Evolutionary conservation across 192 early-diverging fungal genomes (phyloP).

Genomic region (Obelidium mucronatum): DNA sequence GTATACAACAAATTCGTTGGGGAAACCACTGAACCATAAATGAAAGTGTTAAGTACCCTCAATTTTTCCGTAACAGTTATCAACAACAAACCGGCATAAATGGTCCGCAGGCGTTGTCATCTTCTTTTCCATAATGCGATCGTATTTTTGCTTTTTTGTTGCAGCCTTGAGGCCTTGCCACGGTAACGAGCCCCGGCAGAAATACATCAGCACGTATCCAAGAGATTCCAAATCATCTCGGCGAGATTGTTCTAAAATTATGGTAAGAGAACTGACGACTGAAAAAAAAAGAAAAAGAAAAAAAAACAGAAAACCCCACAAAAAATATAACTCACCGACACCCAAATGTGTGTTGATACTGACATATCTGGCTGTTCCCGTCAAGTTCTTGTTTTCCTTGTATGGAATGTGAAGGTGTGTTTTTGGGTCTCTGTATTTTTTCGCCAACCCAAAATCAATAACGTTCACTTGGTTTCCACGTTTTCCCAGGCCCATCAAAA

Average conservation of each 20-base stretch:
- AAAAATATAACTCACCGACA: conserved; percentile 49
- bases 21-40: conserved; percentile 57
- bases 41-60: neutral
- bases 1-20: conserved; percentile 69
- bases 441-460: conserved; percentile 72
- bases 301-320: too few species aligned
- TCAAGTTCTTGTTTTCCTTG: conserved; percentile 72
- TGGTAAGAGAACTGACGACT: neutral
- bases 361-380: conserved; percentile 69
- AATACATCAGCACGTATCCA: conserved; percentile 73
- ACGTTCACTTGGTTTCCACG: conserved; percentile 72
- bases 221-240: conserved; percentile 71
- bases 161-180: conserved; percentile 73
- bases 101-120: conserved; percentile 72
- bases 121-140: conserved; percentile 76
- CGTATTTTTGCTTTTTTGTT: conserved; percentile 75
- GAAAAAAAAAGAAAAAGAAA: neutral
- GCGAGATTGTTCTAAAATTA: conserved; percentile 64
- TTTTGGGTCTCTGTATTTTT: conserved; percentile 70
- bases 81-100: conserved; percentile 50
- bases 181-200: conserved; percentile 65
- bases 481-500: conserved; percentile 65
- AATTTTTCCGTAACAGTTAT: neutral
- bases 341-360: conserved; percentile 70
- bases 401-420: conserved; percentile 73